Conservation (phyloP, 352 stramenopile genomes). For the Phytophthora agathidicida region DNA sequence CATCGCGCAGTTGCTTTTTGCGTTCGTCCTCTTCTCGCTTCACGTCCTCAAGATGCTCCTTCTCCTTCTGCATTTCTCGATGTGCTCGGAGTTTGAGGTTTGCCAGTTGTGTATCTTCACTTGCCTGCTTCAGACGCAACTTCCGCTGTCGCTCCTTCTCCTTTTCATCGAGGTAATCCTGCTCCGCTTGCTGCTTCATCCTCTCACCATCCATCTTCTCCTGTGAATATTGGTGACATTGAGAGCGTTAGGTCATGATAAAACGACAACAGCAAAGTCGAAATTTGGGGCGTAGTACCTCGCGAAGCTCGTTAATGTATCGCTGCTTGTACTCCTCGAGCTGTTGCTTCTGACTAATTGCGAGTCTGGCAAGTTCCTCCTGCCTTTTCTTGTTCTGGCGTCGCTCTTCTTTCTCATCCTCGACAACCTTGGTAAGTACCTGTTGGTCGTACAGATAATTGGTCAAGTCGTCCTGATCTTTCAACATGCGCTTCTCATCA, state of each 20-base stretch:
- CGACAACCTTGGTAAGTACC: constrained; percentile 53
- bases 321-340: constrained; percentile 87
- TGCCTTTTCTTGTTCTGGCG: constrained; percentile 47
- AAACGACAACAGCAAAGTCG: constrained; percentile 1
- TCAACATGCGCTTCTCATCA: constrained; percentile 66
- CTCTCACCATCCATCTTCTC: constrained; percentile 77
- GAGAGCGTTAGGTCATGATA: background rate
- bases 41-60: constrained; percentile 65
- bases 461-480: constrained; percentile 69
- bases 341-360: constrained; percentile 70
- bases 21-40: constrained; percentile 75
- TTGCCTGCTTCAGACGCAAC: constrained; percentile 50
- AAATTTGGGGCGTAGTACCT: constrained; percentile 43
- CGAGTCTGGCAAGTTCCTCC: constrained; percentile 57
- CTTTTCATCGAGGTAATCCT: constrained; percentile 61
- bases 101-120: constrained; percentile 67
- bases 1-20: constrained; percentile 72
- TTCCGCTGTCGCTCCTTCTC: constrained; percentile 54
- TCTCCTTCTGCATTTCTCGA: constrained; percentile 57
- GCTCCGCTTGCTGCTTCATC: constrained; percentile 64
- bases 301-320: constrained; percentile 73
- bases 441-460: constrained; percentile 57
- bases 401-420: constrained; percentile 61
- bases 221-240: constrained; percentile 15
- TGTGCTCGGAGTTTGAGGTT: constrained; percentile 73